These are phyloP conservation scores for Curvularia verruculosa DNA, from an alignment of 2,329 filamentous ascomycete species.

Conservation along the genomic window DNA sequence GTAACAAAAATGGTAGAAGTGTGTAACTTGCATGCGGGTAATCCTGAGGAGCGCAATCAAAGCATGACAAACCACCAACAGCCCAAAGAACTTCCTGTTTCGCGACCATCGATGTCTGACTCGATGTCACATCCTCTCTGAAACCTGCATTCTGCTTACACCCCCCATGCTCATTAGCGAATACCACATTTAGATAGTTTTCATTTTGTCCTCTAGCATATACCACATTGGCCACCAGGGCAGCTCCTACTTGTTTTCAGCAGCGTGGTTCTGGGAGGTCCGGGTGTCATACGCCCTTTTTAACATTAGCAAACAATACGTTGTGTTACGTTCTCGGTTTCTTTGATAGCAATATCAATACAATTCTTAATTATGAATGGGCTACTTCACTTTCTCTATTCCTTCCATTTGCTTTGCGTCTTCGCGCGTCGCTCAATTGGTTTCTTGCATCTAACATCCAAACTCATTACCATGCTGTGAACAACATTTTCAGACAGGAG, in stretches of 20 bases:
- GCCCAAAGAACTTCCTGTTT: neutral
- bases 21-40: no score
- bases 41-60: neutral
- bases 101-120: conserved; percentile 5
- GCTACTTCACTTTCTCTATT: neutral
- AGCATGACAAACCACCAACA: neutral
- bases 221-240: neutral
- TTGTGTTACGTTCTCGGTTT: neutral
- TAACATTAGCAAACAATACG: neutral
- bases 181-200: neutral
- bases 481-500: neutral
- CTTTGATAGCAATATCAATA: neutral
- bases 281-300: neutral
- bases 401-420: neutral
- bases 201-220: neutral
- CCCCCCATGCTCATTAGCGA: neutral
- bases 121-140: neutral
- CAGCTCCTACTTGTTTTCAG: neutral
- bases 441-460: neutral
- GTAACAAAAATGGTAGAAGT: no score
- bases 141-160: neutral
- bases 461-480: neutral
- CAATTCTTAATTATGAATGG: neutral
- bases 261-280: neutral
- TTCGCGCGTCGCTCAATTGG: neutral